A percentile compares a stretch with the other conserved stretches of the same genome.
Evolutionary conservation across 2,329 filamentous ascomycete species (phyloP).

Genomic region (Fusarium paranaense): DNA sequence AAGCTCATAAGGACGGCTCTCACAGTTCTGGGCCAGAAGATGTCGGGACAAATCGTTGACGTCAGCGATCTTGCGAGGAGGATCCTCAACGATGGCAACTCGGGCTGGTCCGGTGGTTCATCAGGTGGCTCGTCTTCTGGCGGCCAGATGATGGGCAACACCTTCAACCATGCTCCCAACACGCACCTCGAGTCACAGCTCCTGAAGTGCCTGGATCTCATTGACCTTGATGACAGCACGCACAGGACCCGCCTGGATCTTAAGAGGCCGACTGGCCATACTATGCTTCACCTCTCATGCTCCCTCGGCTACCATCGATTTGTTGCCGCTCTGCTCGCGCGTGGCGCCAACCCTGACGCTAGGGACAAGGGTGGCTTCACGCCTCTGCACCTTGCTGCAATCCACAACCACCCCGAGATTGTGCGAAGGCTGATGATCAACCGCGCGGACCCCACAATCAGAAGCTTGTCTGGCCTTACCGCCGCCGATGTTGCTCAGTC

Average conservation of each 20-base stretch:
- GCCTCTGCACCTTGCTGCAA: conserved; percentile 82
- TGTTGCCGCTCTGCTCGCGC: conserved; percentile 79
- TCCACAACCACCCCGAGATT: conserved; percentile 81
- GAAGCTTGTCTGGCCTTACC: conserved; percentile 77
- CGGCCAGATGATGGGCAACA: conserved; percentile 56
- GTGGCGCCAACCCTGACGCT: conserved; percentile 81
- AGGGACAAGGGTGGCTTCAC: conserved; percentile 85
- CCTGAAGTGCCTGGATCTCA: conserved; percentile 79
- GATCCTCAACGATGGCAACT: conserved; percentile 64
- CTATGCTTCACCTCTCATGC: conserved; percentile 83
- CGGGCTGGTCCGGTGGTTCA: conserved; percentile 60
- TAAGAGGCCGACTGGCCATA: conserved; percentile 75
- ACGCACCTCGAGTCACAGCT: conserved; percentile 75
- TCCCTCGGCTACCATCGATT: conserved; percentile 81
- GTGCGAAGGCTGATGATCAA: conserved; percentile 79
- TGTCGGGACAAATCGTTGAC: conserved; percentile 72
- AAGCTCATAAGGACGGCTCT: conserved; percentile 76
- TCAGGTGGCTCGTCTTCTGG: conserved; percentile 55
- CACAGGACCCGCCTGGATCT: conserved; percentile 76
- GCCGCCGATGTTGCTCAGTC: conserved; percentile 78
- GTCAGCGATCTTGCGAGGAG: conserved; percentile 71
- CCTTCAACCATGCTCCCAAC: conserved; percentile 56
- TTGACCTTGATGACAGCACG: conserved; percentile 81
- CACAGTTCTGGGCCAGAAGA: conserved; percentile 72
- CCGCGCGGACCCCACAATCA: conserved; percentile 77